Base-by-base conservation (phyloP, 345 rosid genomes). In the Theobroma cacao region DNA sequence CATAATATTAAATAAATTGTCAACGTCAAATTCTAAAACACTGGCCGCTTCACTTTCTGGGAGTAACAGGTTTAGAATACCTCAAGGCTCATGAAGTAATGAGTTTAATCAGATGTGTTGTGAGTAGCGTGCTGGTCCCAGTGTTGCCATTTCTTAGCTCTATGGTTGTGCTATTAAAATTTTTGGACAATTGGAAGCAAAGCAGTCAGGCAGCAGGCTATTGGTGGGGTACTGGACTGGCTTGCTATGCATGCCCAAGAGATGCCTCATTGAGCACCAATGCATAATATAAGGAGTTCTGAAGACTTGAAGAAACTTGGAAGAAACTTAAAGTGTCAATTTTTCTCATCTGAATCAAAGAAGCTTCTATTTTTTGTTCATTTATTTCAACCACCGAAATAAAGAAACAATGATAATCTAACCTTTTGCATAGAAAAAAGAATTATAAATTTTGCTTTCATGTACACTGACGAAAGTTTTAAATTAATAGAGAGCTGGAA, bases 1-100 rank as follows among this genome's bases (percentile, higher is more conserved):
- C 98, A 95, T 82, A 95, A 95, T 84, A 75, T 80, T 26, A 89
- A 90, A 85, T 91, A 75, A 80, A 72, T 41, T 3, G 75, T 72
- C 52, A 0, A 15, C 48, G 1, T 1, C n/a, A 34, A 33, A 67
- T 13, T 41, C 31, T 2, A 15, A 41, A 72, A 18, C 11, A 3
- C 28, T n/a, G 26, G 60, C 14, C 62, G 20, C 24, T 58, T 74
- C 0, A 24, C 33, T n/a, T 15, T 69, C 7, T 20, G 14, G 74
- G 17, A 45, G 38, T 45, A 45, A 26, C 14, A 17, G 22, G 56
- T 69, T 33, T 45, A 15, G 2, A 66, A 45, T 67, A 67, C 36
- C 13, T 14, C 36, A 26, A 69, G 74, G 40, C 45, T 40, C 7
- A 40, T 40, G 45, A 38, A 38, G 41, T 38, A 38, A 41, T 41